Conservation (phyloP, 441 rosid genomes). For the Raphanus hybrid region DNA sequence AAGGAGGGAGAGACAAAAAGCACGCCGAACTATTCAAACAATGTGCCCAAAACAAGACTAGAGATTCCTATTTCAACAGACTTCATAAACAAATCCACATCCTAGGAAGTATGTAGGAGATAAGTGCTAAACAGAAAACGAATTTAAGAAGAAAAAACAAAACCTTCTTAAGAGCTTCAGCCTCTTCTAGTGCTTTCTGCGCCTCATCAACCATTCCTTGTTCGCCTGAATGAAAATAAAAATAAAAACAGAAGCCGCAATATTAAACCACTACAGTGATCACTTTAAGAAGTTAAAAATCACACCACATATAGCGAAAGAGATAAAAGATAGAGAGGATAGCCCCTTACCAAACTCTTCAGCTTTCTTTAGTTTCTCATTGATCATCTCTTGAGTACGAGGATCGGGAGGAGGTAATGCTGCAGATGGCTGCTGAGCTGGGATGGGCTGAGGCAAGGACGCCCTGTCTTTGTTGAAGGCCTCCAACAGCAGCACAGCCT, state of each 20-base stretch:
- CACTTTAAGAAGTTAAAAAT: conserved; percentile 7
- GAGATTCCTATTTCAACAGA: neutral
- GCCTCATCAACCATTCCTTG: conserved; percentile 99
- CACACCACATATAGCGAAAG: conserved; percentile 12
- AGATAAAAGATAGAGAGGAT: conserved; percentile 18
- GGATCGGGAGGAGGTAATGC: conserved; percentile 84
- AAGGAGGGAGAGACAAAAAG: conserved; percentile 10
- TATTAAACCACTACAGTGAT: neutral
- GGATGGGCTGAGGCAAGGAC: conserved; percentile 86
- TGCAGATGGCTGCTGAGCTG: conserved; percentile 73
- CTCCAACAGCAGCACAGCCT: conserved; percentile 95
- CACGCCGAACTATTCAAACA: conserved; percentile 11
- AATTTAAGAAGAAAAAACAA: neutral
- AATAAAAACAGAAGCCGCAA: neutral
- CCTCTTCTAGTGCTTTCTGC: conserved; percentile 96
- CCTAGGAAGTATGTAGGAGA: neutral
- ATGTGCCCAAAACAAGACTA: conserved; percentile 9
- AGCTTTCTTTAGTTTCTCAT: conserved; percentile 95
- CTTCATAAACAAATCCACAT: conserved; percentile 17
- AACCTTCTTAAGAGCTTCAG: conserved; percentile 99
- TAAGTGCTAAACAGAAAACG: conserved; percentile 13
- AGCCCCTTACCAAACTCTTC: conserved; percentile 91
- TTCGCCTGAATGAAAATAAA: conserved; percentile 59
- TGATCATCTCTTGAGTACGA: conserved; percentile 97
- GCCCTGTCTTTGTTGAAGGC: conserved; percentile 99